Evolutionary conservation across 2,329 filamentous ascomycete species (phyloP).

Genomic region (Cordyceps cicadae): DNA sequence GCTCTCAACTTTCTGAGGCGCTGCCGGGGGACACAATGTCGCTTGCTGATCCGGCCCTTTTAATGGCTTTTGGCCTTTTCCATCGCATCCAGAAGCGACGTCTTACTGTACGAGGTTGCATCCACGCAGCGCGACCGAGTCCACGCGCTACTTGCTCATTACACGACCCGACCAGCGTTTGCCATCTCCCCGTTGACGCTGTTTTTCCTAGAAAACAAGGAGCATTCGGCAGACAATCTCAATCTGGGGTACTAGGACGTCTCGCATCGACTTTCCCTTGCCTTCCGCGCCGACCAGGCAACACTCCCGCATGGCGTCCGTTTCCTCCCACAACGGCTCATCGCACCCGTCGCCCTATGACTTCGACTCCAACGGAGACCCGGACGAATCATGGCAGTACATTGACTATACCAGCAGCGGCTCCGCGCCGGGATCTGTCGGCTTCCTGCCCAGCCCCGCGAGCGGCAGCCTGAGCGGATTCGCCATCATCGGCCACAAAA

Average conservation of each 20-base stretch:
- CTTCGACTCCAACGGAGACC: conserved; percentile 29
- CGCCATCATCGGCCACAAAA: conserved; percentile 36
- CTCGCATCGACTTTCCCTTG: neutral
- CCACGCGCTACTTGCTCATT: neutral
- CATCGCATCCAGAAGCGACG: neutral
- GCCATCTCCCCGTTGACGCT: neutral
- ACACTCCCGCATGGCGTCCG: conserved; percentile 26
- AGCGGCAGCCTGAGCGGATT: conserved; percentile 45
- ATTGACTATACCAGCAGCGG: conserved; percentile 29
- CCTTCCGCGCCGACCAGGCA: neutral
- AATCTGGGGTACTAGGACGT: neutral
- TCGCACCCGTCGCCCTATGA: conserved; percentile 33
- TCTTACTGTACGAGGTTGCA: neutral
- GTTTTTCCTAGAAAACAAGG: neutral
- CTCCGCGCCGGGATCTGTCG: conserved; percentile 31
- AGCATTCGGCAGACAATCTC: neutral
- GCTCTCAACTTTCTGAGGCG: neutral
- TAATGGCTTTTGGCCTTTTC: neutral
- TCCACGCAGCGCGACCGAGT: neutral
- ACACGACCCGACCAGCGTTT: neutral
- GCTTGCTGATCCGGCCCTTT: neutral
- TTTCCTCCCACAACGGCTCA: conserved; percentile 30
- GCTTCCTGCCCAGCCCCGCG: conserved; percentile 42
- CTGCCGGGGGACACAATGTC: conserved; percentile 5
- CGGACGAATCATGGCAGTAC: conserved; percentile 39